Percentiles rank a stretch among this genome's conserved stretches.
These are phyloP conservation scores for Didymella lethalis DNA, from an alignment of 2,329 filamentous ascomycete species.

Conservation along the genomic window DNA sequence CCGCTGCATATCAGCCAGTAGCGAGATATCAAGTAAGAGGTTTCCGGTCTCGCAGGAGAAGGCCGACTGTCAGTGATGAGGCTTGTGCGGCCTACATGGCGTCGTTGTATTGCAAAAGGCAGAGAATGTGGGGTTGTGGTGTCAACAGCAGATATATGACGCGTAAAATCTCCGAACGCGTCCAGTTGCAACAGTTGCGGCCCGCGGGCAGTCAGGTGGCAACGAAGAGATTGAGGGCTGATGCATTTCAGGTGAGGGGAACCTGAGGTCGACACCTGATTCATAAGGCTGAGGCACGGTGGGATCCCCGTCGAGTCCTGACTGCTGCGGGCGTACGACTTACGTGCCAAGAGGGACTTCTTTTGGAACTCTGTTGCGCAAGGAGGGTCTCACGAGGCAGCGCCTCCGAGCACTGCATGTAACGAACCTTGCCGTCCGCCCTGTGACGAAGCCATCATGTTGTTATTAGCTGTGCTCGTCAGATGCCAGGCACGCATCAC, in stretches of 20 bases:
- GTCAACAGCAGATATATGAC: constrained; percentile 15
- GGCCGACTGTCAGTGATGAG: constrained; percentile 28
- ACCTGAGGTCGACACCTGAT: constrained; percentile 26
- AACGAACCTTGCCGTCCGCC: constrained; percentile 22
- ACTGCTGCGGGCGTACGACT: constrained; percentile 25
- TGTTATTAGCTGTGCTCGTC: constrained; percentile 12
- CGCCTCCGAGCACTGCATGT: constrained; percentile 25
- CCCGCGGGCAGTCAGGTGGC: constrained; percentile 13
- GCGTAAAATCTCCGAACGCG: constrained; percentile 17
- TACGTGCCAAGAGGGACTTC: constrained; percentile 28
- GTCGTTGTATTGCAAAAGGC: constrained; percentile 15
- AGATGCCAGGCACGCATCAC: constrained; percentile 35
- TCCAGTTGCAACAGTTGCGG: constrained; percentile 16
- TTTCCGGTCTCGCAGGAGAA: not conserved
- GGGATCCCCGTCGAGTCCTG: constrained; percentile 9
- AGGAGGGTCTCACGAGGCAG: constrained; percentile 32
- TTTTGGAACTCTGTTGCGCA: constrained; percentile 24
- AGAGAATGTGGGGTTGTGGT: constrained; percentile 13
- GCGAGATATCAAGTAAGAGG: not conserved
- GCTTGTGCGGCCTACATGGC: constrained; percentile 29
- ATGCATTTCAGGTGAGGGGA: constrained; percentile 13
- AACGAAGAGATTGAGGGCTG: constrained; percentile 6
- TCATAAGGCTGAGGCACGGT: constrained; percentile 45
- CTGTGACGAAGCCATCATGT: constrained; percentile 25
- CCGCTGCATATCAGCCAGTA: not conserved